These are phyloP conservation scores for Nissolia schottii DNA, from an alignment of 306 rosid genomes.

Conservation along the genomic window DNA sequence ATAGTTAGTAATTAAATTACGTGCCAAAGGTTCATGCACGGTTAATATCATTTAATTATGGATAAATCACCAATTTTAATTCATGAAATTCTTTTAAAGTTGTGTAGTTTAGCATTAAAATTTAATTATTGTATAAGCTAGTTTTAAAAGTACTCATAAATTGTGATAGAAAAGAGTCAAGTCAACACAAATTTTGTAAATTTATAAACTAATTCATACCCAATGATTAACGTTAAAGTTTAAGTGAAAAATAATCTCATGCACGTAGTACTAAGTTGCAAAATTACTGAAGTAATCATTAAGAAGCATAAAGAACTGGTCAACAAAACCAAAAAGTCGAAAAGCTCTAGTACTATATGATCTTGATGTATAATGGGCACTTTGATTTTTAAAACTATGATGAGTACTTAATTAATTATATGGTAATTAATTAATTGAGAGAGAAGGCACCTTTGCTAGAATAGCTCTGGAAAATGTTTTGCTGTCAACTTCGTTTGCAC, in stretches of 20 bases:
- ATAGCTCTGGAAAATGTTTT: conserved; percentile 86
- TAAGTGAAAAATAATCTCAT: background rate
- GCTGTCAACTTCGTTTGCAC: conserved; percentile 84
- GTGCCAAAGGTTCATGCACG: background rate
- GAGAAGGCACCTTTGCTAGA: conserved; percentile 70
- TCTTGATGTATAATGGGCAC: background rate
- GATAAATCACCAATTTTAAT: background rate
- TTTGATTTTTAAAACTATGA: background rate
- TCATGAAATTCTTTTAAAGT: background rate
- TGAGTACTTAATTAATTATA: background rate
- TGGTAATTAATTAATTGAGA: too few relatives aligned
- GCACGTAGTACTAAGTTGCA: background rate
- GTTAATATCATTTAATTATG: background rate
- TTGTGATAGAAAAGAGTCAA: background rate
- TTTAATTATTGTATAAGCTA: background rate
- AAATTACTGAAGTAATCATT: background rate
- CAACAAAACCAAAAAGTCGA: background rate
- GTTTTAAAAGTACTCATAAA: background rate
- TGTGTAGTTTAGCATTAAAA: background rate
- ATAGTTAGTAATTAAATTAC: conserved; percentile 26
- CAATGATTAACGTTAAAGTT: too few relatives aligned
- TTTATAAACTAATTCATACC: background rate
- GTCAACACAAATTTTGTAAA: background rate
- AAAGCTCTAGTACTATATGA: background rate
- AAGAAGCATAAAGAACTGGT: background rate